Percentiles rank a stretch among this genome's conserved stretches.
Conservation (phyloP, 768 basidiomycete genomes). For the Termitomyces sp. region DNA sequence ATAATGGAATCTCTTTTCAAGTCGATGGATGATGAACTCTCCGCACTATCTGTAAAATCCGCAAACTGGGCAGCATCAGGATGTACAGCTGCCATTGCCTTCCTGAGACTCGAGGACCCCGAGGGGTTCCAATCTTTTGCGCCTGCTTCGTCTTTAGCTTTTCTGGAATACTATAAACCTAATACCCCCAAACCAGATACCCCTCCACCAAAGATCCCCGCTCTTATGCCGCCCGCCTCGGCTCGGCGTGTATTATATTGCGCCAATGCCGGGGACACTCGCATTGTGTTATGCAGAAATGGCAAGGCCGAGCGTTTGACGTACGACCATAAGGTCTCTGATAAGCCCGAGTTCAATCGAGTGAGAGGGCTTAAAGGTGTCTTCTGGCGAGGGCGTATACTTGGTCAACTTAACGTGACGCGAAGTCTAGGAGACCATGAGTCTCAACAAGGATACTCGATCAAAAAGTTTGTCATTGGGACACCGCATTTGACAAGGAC, state of each 20-base stretch:
- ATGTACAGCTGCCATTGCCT: constrained; percentile 12
- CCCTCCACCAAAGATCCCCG: neutral
- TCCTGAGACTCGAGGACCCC: constrained; percentile 12
- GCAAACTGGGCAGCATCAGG: constrained; percentile 14
- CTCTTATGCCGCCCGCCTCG: constrained; percentile 1
- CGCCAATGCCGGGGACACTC: constrained; percentile 12
- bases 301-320: constrained; percentile 11
- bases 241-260: constrained; percentile 11
- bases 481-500: constrained; percentile 5
- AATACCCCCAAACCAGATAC: neutral
- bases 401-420: constrained; percentile 13
- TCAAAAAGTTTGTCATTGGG: constrained; percentile 13
- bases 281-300: constrained; percentile 9
- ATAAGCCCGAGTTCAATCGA: constrained; percentile 7
- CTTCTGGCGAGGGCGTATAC: constrained; percentile 13
- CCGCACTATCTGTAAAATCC: constrained; percentile 4
- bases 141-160: neutral
- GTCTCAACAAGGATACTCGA: constrained; percentile 11
- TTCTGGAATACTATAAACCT: constrained; percentile 5
- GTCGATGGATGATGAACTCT: constrained; percentile 11
- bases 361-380: constrained; percentile 11
- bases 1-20: constrained; percentile 8
- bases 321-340: constrained; percentile 13
- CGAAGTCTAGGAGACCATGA: constrained; percentile 15
- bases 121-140: constrained; percentile 8